Conservation (phyloP, 2,329 filamentous ascomycete species). For the Colletotrichum acutatum region DNA sequence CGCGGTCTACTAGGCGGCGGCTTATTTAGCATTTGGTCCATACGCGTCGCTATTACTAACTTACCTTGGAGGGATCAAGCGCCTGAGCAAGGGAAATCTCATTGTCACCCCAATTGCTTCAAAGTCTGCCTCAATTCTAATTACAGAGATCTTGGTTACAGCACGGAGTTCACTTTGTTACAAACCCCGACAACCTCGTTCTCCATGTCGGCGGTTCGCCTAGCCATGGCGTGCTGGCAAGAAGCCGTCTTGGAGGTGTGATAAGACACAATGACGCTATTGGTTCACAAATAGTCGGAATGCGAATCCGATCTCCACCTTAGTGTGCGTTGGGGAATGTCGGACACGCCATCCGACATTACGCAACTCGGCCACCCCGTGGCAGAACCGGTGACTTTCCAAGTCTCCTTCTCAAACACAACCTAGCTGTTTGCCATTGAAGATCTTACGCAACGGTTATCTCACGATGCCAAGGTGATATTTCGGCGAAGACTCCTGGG, state of each 20-base stretch:
- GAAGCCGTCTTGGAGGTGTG: constrained; percentile 45
- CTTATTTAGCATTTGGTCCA: not conserved
- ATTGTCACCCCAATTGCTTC: not conserved
- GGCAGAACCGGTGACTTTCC: not conserved
- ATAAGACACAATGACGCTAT: constrained; percentile 13
- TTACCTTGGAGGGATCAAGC: not conserved
- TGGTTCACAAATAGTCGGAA: constrained; percentile 6
- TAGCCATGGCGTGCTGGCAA: too few relatives aligned
- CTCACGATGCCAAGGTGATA: not conserved
- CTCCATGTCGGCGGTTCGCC: too few relatives aligned
- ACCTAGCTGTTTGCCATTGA: not conserved
- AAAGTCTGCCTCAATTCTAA: not conserved
- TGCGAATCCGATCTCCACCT: not conserved
- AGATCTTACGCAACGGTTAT: constrained; percentile 5
- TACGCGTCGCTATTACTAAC: not conserved
- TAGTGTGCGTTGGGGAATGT: constrained; percentile 3
- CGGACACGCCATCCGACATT: constrained; percentile 16
- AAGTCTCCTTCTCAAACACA: not conserved
- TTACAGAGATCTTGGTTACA: not conserved
- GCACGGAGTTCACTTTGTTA: not conserved
- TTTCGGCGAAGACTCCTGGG: not conserved
- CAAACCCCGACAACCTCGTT: not conserved
- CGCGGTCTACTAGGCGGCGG: not conserved
- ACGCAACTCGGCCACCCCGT: constrained; percentile 2
- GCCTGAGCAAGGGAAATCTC: not conserved